Conservation (phyloP, 2,329 filamentous ascomycete species). For the Fusarium secorum region DNA sequence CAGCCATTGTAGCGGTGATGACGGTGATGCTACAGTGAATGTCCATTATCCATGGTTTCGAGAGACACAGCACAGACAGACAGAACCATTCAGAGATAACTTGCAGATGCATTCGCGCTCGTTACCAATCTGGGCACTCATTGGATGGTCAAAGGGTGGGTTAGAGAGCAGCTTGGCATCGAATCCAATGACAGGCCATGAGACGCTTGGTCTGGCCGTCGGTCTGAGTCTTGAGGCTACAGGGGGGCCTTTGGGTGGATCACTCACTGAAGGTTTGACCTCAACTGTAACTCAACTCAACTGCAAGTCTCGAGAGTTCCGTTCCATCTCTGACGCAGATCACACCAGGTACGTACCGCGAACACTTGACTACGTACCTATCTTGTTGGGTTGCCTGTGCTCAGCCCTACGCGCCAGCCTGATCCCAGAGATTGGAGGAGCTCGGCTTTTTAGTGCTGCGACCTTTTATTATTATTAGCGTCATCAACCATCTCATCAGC, state of each 20-base stretch:
- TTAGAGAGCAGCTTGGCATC: constrained; percentile 23
- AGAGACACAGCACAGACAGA: not conserved
- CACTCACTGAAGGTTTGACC: not conserved
- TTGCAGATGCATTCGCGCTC: constrained; percentile 37
- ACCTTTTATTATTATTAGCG: constrained; percentile 40
- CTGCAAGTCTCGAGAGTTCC: constrained; percentile 21
- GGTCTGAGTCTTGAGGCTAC: constrained; percentile 24
- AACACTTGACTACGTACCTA: not conserved
- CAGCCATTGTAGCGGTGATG: constrained; percentile 18
- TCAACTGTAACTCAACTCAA: not conserved
- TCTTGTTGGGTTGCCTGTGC: constrained; percentile 31
- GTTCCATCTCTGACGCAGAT: constrained; percentile 15
- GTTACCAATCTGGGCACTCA: constrained; percentile 38
- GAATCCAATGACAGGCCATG: not conserved
- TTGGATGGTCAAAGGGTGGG: constrained; percentile 1
- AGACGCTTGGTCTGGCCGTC: constrained; percentile 22
- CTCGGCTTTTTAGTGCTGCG: constrained; percentile 29
- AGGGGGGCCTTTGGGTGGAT: constrained; percentile 7
- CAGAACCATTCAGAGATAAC: not conserved
- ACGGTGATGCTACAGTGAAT: constrained; percentile 31
- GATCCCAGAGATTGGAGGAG: constrained; percentile 22
- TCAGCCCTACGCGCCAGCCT: constrained; percentile 42
- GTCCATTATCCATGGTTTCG: not conserved
- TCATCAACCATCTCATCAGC: constrained; percentile 38
- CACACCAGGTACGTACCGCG: constrained; percentile 9